Evolutionary conservation across 208 protist genomes (phyloP).

Genomic region (Leishmania guyanensis): DNA sequence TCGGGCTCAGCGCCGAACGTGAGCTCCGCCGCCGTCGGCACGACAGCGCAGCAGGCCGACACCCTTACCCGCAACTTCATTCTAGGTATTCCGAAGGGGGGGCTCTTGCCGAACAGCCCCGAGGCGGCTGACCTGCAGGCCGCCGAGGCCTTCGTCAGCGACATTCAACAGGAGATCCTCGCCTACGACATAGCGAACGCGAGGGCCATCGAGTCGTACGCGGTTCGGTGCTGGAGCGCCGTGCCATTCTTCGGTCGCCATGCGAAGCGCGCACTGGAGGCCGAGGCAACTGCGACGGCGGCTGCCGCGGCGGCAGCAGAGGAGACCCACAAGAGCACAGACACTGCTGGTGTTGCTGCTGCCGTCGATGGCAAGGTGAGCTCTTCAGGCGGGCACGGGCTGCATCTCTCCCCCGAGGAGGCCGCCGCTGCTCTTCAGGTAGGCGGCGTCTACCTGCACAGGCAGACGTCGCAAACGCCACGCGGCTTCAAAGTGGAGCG

Average conservation of each 20-base stretch:
- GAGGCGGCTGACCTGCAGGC: conserved; percentile 73
- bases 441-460: conserved; percentile 41
- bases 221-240: conserved; percentile 51
- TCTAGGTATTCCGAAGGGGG: conserved; percentile 67
- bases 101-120: conserved; percentile 47
- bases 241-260: conserved; percentile 64
- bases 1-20: conserved; percentile 17
- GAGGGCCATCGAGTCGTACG: conserved; percentile 76
- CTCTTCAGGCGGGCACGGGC: conserved; percentile 3
- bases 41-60: conserved; percentile 46
- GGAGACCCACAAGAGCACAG: neutral
- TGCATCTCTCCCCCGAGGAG: conserved; percentile 24
- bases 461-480: conserved; percentile 28
- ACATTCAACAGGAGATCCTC: conserved; percentile 79
- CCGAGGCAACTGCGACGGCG: conserved; percentile 28
- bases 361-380: neutral
- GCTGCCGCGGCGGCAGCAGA: neutral
- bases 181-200: conserved; percentile 85
- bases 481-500: conserved; percentile 59
- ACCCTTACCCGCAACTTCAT: conserved; percentile 72
- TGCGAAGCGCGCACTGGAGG: conserved; percentile 38
- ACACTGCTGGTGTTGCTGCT: neutral
- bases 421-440: conserved; percentile 34
- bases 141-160: conserved; percentile 77
- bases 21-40: conserved; percentile 26